Evolutionary conservation across 345 rosid genomes (phyloP).

Genomic region (Bruguiera parviflora): DNA sequence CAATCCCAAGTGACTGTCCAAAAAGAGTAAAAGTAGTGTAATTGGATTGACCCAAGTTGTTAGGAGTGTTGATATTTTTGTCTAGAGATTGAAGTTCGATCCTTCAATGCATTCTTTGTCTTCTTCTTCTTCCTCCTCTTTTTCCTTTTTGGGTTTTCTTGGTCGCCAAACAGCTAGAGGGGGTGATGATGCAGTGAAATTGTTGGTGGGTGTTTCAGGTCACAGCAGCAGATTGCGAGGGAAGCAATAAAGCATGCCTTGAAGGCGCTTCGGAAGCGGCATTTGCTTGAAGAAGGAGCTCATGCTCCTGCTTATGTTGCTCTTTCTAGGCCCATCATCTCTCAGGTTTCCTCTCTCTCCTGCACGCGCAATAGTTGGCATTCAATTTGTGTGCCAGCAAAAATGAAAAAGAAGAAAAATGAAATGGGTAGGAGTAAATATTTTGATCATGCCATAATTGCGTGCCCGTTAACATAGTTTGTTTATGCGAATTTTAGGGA

Average conservation of each 20-base stretch:
- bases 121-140: neutral
- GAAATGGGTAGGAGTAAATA: no score
- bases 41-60: no score
- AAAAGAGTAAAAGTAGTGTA: no score
- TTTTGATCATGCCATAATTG: no score
- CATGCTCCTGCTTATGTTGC: constrained; percentile 79
- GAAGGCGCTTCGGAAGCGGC: constrained; percentile 76
- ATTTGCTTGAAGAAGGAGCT: constrained; percentile 88
- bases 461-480: no score
- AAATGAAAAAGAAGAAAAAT: no score
- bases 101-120: no score
- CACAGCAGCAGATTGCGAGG: constrained; percentile 44
- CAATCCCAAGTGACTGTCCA: no score
- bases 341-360: constrained; percentile 47
- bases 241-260: constrained; percentile 80
- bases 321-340: constrained; percentile 71
- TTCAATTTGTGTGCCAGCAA: neutral
- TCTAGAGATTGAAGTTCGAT: no score
- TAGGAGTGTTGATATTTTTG: no score
- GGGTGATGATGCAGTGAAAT: no score
- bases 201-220: constrained; percentile 13
- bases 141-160: neutral
- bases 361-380: neutral
- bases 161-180: neutral
- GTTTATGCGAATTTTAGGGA: no score